Percentiles rank a stretch among this genome's conserved stretches.
phyloP scores from a whole-genome alignment of 75 land plant species.

The Selaginella tamariscina region DNA sequence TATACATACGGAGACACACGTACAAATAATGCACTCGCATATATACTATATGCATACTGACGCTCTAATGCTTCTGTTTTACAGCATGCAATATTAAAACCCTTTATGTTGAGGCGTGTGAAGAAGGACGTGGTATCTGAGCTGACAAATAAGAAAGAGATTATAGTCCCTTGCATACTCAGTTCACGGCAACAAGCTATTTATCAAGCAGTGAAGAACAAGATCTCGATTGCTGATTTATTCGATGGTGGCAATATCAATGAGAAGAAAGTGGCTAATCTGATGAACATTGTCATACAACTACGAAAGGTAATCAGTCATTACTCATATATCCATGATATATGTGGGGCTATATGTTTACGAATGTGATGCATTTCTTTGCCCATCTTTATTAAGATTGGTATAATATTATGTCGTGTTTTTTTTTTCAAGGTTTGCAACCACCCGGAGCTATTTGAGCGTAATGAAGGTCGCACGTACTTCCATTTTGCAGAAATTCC shows the following conservation, averaged over 20 bases:
- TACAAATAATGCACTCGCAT: neutral
- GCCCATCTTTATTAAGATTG: neutral
- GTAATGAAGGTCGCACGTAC: slow-evolving; percentile 84
- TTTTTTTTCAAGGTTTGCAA: slow-evolving; percentile 63
- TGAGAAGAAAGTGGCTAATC: slow-evolving; percentile 76
- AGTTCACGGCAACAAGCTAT: slow-evolving; percentile 94
- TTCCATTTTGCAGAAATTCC: slow-evolving; percentile 58
- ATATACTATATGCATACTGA: neutral
- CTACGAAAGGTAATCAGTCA: slow-evolving; percentile 63
- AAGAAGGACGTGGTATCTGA: slow-evolving; percentile 95
- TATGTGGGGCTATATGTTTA: neutral
- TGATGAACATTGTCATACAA: slow-evolving; percentile 98
- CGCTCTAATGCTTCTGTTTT: slow-evolving; percentile 1
- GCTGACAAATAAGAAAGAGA: slow-evolving; percentile 82
- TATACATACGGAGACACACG: too few species aligned
- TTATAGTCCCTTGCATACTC: slow-evolving; percentile 72
- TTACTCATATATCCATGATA: slow-evolving; percentile 3
- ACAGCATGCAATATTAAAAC: slow-evolving; percentile 96
- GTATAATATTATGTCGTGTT: neutral
- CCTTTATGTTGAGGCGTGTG: slow-evolving; percentile 93
- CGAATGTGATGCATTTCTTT: neutral
- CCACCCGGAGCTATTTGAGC: slow-evolving; percentile 97
- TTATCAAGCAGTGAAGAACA: slow-evolving; percentile 95
- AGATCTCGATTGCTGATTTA: slow-evolving; percentile 87
- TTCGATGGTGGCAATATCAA: slow-evolving; percentile 70